Evolutionary conservation across 2,329 filamentous ascomycete genomes (phyloP).

Genomic region (Aplosporella prunicola): DNA sequence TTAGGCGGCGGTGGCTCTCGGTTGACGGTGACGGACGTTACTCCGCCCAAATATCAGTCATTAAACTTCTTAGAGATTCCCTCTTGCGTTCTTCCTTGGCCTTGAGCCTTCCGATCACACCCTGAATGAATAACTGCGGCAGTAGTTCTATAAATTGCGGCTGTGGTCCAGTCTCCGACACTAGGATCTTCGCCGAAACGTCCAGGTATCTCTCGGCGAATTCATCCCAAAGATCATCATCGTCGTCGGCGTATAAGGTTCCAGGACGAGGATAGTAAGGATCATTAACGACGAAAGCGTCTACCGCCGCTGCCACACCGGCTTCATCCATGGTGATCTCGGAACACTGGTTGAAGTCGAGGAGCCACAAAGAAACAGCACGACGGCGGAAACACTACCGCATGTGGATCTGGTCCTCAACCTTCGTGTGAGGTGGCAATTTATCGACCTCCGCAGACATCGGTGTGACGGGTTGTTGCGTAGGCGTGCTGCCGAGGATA

Average conservation of each 20-base stretch:
- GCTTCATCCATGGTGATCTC: conserved; percentile 36
- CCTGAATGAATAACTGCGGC: too few species aligned
- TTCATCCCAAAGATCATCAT: background rate
- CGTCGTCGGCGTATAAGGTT: too few species aligned
- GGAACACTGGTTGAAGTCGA: conserved; percentile 53
- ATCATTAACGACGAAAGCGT: conserved; percentile 42
- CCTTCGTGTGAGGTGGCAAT: background rate
- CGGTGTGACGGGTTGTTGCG: background rate
- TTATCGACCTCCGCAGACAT: background rate
- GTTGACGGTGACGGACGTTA: too few species aligned
- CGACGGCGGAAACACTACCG: too few species aligned
- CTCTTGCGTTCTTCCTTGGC: too few species aligned
- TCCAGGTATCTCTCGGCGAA: background rate
- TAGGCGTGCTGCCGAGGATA: conserved; percentile 33
- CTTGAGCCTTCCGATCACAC: too few species aligned
- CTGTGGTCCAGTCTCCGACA: too few species aligned
- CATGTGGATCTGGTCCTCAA: too few species aligned
- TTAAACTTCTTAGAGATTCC: too few species aligned
- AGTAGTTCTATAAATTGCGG: too few species aligned
- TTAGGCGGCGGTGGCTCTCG: too few species aligned
- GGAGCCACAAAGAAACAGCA: conserved; percentile 22
- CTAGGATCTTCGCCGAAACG: background rate
- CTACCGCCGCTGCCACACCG: conserved; percentile 35
- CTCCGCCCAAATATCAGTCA: too few species aligned
- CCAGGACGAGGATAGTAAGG: conserved; percentile 42